These are phyloP conservation scores for Centaurea solstitialis DNA, from an alignment of 129 eudicot species.

Conservation along the genomic window DNA sequence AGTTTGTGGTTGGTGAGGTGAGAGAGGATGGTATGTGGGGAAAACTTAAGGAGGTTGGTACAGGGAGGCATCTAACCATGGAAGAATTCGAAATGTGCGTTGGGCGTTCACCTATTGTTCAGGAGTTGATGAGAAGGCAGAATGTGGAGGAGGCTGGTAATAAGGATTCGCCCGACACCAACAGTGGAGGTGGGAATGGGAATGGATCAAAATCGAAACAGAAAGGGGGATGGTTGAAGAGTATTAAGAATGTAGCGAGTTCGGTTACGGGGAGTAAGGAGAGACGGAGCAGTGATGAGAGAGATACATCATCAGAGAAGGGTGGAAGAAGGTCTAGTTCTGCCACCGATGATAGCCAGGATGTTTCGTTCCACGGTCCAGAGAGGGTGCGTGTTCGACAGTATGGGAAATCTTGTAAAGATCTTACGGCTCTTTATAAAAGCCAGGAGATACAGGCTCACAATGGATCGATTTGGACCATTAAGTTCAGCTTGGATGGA, in stretches of 20 bases:
- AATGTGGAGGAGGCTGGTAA: constrained; percentile 74
- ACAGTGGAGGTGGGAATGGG: constrained; percentile 35
- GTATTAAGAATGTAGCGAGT: constrained; percentile 72
- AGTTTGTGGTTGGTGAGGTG: constrained; percentile 78
- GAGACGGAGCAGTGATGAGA: constrained; percentile 81
- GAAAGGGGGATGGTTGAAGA: constrained; percentile 77
- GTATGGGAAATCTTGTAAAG: constrained; percentile 90
- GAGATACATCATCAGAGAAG: constrained; percentile 89
- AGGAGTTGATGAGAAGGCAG: constrained; percentile 81
- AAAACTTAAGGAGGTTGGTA: constrained; percentile 73
- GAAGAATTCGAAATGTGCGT: constrained; percentile 77
- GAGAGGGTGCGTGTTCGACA: constrained; percentile 78
- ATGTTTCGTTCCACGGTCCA: constrained; percentile 79
- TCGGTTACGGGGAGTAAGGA: constrained; percentile 71
- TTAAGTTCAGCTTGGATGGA: constrained; percentile 88
- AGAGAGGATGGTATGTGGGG: constrained; percentile 76
- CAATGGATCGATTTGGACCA: constrained; percentile 85
- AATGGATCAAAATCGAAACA: constrained; percentile 57
- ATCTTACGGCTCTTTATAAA: constrained; percentile 76
- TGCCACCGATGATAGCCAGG: constrained; percentile 98
- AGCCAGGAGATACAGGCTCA: constrained; percentile 94
- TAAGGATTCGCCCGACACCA: constrained; percentile 27
- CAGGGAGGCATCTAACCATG: constrained; percentile 72
- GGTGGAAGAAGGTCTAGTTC: constrained; percentile 95
- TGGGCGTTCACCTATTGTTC: constrained; percentile 81